Evolutionary conservation across 164 flowering plant genomes (phyloP), one percentile per base, ranked within the genome.

Genomic region (Sextonia rubra): DNA sequence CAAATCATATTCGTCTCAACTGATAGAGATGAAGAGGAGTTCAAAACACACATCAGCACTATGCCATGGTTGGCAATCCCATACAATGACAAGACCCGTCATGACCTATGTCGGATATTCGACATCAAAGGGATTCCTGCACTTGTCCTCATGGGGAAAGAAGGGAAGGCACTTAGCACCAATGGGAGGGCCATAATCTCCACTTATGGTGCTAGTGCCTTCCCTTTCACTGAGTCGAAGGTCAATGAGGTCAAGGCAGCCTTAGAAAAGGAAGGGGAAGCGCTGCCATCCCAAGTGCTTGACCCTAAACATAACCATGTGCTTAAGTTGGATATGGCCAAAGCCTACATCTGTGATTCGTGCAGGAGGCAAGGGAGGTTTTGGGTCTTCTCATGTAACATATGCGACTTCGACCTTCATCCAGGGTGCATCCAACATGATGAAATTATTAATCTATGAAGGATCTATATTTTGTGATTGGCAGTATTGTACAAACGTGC

Each of bases 11-110:
- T 85, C 12, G 79, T 85, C 48, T 86, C 92, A 48, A 83, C 87
- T 12, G 90, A 88, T 52, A 63, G 83, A 76, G 80, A 86, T 76
- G 78, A 71, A n/a, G 77, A 80, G 32, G 90, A 86, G 71, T 88
- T 86, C 48, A 70, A 79, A 49, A 69, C 66, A 73, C 79, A 76
- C 48, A 65, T 76, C n/a, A 78, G 75, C 29, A 74, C 68, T 65
- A 85, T 88, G 91, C 87, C 91, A 69, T 88, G 91, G 91, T 80
- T 83, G 7, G 85, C 88, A 24, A 73, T 88, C 15, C 90, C 91
- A 15, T 88, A 83, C 47, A 69, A 82, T n/a, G 85, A 83, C 74
- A 84, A 77, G 68, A 61, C 85, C 7, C 47, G 85, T 24, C 82
- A 82, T 29, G 90, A 86, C 66, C 85, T 88, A 4, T 74, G 83